Evolutionary conservation across 805 yeast species (phyloP), one percentile per base, ranked within the genome.

Genomic region (Suhomyces sp.): DNA sequence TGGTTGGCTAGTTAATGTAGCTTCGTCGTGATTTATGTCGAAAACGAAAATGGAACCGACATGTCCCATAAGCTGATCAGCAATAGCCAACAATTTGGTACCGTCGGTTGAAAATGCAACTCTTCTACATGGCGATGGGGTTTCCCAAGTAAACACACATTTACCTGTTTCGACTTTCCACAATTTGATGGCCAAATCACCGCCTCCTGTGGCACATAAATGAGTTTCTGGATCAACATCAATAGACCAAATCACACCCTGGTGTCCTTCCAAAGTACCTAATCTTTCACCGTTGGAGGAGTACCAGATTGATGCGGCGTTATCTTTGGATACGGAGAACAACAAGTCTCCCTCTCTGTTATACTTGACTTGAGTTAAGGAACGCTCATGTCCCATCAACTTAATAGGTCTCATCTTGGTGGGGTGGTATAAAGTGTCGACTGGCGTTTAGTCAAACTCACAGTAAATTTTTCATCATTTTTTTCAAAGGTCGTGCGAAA

Each of bases 371-470:
- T 94, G 98, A 46, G 98, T 92, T 62, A 94, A 77, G 59, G 98
- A 90, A 82, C 99, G 96, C 77, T 89, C 97, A 75, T 94, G 99
- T 54, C 98, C 98, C 80, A 88, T 87, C 63, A 87, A 76, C 78
- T 84, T 75, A 68, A 75, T 70, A 49, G 80, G 80, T 70, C 79
- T 74, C 80, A 75, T 75, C 21, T 35, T 25, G 33, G 17, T 21
- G 15, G 21, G 31, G 35, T 50, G 15, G 51, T 46, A 49, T 49
- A 49, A 37, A 37, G 41, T 37, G 9, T 48, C 40, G 53, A 33
- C 45, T 44, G 43, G 21, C 31, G 44, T 43, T 37, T 0, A 17
- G 20, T 7, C 13, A 37, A 37, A 31, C n/a, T 40, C 22, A 17
- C 46, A 29, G 24, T 29, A 49, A 52, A 39, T 53, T 57, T 54